Conservation (phyloP, 1,139 yeast genomes). For the Geotrichum cucujoidarum region DNA sequence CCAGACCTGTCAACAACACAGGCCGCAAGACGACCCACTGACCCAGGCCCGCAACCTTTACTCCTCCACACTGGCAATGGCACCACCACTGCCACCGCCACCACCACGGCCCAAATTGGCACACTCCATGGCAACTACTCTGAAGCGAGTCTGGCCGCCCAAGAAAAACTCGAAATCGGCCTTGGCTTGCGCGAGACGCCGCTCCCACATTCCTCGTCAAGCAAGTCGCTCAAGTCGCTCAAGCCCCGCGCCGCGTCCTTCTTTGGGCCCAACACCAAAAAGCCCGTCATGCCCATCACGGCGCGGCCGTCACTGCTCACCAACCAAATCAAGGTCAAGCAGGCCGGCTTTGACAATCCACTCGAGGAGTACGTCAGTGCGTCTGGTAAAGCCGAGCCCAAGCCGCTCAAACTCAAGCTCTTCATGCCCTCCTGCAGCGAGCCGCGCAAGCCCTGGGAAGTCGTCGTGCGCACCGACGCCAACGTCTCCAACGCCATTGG, state of each 20-base stretch:
- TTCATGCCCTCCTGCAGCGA: slow-evolving; percentile 37
- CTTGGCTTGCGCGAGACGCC: slow-evolving; percentile 15
- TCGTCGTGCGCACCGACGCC: slow-evolving; percentile 39
- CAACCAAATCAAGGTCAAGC: slow-evolving; percentile 31
- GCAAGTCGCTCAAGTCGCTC: slow-evolving; percentile 2
- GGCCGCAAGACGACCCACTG: slow-evolving; percentile 13
- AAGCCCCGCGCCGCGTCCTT: not conserved
- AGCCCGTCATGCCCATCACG: not conserved
- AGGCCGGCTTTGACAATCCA: slow-evolving; percentile 36
- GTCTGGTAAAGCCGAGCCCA: slow-evolving; percentile 38
- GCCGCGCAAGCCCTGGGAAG: slow-evolving; percentile 36
- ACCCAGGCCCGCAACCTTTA: slow-evolving; percentile 15
- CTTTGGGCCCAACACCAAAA: slow-evolving; percentile 12
- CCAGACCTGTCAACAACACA: slow-evolving; percentile 6
- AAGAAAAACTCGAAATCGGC: slow-evolving; percentile 20
- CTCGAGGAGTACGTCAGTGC: slow-evolving; percentile 41
- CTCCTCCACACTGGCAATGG: no score
- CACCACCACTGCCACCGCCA: not conserved
- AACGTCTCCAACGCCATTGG: slow-evolving; percentile 43
- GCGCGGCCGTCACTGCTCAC: slow-evolving; percentile 26
- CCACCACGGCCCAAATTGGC: not conserved
- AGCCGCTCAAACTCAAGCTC: slow-evolving; percentile 36
- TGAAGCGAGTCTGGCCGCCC: slow-evolving; percentile 15
- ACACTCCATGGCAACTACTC: not conserved
- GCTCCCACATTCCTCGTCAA: slow-evolving; percentile 4